phyloP scores from a whole-genome alignment of 768 basidiomycete genomes.

The Russula earlei region DNA sequence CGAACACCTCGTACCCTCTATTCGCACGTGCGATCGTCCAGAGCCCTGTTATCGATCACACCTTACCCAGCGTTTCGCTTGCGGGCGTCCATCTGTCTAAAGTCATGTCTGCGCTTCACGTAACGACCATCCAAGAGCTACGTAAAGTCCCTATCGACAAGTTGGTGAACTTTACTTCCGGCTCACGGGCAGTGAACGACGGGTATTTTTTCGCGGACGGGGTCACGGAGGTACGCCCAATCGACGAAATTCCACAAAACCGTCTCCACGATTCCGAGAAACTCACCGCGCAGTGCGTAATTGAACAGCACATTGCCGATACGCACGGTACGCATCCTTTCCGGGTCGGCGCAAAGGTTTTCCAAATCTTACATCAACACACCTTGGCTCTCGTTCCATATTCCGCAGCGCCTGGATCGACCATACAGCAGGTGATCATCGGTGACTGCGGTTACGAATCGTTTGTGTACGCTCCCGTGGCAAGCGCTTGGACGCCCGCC shows the following conservation, averaged over 20 bases:
- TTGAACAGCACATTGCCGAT: slow-evolving; percentile 11
- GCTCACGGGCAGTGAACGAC: slow-evolving; percentile 56
- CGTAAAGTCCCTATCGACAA: slow-evolving; percentile 48
- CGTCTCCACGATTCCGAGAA: slow-evolving; percentile 25
- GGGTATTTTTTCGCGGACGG: slow-evolving; percentile 55
- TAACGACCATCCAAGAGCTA: slow-evolving; percentile 51
- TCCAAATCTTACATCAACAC: slow-evolving; percentile 15
- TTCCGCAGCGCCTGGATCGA: slow-evolving; percentile 17
- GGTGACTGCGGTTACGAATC: slow-evolving; percentile 64
- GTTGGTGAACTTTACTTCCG: slow-evolving; percentile 37
- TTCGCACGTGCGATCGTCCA: slow-evolving; percentile 74
- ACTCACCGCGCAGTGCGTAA: slow-evolving; percentile 24
- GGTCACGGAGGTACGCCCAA: slow-evolving; percentile 42
- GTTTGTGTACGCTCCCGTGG: slow-evolving; percentile 49
- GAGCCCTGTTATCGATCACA: slow-evolving; percentile 54
- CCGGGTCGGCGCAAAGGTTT: slow-evolving; percentile 7
- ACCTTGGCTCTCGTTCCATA: slow-evolving; percentile 14
- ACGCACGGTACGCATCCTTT: slow-evolving; percentile 16
- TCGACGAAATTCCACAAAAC: slow-evolving; percentile 26
- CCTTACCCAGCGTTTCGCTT: slow-evolving; percentile 46
- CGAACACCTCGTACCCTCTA: slow-evolving; percentile 49
- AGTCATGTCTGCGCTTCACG: slow-evolving; percentile 45
- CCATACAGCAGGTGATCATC: slow-evolving; percentile 61
- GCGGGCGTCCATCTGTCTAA: slow-evolving; percentile 63
- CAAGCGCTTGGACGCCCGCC: slow-evolving; percentile 52